Base-by-base conservation (phyloP, 495 filamentous ascomycete species). In the Xylaria acuta region DNA sequence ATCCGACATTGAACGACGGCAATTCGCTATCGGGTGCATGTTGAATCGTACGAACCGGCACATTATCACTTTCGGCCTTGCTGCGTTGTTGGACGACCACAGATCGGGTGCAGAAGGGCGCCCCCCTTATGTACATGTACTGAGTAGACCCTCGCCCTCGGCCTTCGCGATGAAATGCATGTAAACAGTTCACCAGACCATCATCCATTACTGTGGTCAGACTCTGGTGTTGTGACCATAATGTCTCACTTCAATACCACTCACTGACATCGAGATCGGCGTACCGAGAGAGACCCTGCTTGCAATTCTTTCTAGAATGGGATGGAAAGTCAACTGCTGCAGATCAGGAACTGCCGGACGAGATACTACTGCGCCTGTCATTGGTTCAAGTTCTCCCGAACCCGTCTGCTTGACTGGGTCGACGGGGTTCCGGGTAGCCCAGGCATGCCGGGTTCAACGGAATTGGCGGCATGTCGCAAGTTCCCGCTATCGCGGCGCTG, bases 231-330 rank as follows among this genome's bases (percentile, higher is more conserved):
- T 38, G 18, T 59, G 3, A 9, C 27, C 56, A 5, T 20, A 18
- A 36, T 38, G 34, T 59, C 34, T 59, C 34, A n/a, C 12, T 38
- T 38, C 20, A 38, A 60, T 5, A 22, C 6, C 20, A 27, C 16
- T 20, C 16, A 27, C 30, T 27, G 11, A 38, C n/a, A 40, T 60
- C 58, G 20, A 60, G 18, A 40, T 60, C n/a, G 20, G 58, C n/a
- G 32, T 22, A 22, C 18, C 30, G 49, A 67, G 9, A 54, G 36
- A 22, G 47, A 32, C 65, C 43, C 20, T 64, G 38, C 38, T 34
- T 38, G 45, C 30, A 45, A 67, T 38, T 56, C 32, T 56, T 67
- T 67, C 65, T 67, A 56, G 65, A 67, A 67, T 53, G 34, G n/a
- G 32, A 51, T 54, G n/a, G 65, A 56, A 67, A 41, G 34, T 20